phyloP scores from a whole-genome alignment of 179 eudicot species.

The Pouteria campechiana region DNA sequence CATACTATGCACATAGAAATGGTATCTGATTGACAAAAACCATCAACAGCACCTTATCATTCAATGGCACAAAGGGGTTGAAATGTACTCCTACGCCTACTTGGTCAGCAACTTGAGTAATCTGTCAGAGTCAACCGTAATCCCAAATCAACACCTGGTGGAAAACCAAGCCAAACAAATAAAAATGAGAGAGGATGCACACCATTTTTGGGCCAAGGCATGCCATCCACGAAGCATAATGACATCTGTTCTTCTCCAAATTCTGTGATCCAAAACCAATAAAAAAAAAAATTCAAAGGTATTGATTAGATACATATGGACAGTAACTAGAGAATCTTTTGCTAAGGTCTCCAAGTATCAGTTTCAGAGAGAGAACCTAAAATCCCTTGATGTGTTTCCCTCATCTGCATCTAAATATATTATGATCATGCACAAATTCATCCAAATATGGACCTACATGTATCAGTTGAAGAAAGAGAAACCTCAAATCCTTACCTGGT shows the following conservation, averaged over 20 bases:
- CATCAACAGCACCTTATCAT: conserved; percentile 50
- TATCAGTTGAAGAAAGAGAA: no score
- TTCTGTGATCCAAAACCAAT: conserved; percentile 28
- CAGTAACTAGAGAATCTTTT: neutral
- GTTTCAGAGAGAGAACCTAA: no score
- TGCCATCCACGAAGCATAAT: conserved; percentile 78
- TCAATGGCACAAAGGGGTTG: conserved; percentile 75
- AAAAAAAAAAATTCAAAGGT: neutral
- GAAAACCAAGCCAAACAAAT: neutral
- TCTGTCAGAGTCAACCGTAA: conserved; percentile 26
- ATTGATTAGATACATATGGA: no score
- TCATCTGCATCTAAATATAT: no score
- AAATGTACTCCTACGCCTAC: conserved; percentile 95
- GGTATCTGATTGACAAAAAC: neutral
- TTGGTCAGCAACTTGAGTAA: conserved; percentile 53
- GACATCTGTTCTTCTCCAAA: conserved; percentile 56
- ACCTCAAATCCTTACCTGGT: no score
- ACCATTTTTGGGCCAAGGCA: conserved; percentile 80
- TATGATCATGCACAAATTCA: no score
- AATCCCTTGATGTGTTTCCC: no score
- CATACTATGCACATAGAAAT: no score
- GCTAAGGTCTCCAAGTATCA: no score
- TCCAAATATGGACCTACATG: no score
- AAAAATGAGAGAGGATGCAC: conserved; percentile 9
- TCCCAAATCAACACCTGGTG: neutral